Conservation (phyloP, 2,329 filamentous ascomycete genomes). For the Elsinoe perseae region DNA sequence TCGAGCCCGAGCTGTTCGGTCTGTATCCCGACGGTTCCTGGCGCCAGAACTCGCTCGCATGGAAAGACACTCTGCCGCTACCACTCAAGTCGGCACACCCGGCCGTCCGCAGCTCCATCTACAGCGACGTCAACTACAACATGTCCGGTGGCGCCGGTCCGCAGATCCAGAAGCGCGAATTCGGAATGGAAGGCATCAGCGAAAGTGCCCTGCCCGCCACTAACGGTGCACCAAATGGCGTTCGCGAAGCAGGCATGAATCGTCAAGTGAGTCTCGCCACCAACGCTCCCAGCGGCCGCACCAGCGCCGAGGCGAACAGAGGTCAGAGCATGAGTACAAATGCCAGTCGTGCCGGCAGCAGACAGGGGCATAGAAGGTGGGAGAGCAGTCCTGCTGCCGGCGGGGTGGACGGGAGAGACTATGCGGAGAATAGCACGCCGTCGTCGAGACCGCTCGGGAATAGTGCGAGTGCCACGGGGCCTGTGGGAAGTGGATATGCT, state of each 20-base stretch:
- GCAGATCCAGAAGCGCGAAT: background rate
- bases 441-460: background rate
- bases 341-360: background rate
- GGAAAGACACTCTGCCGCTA: constrained; percentile 16
- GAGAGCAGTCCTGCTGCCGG: constrained; percentile 5
- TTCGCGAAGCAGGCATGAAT: background rate
- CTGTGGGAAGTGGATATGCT: background rate
- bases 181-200: background rate
- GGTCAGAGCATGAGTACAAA: background rate
- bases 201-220: background rate
- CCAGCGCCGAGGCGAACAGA: background rate
- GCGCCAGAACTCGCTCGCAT: constrained; percentile 25
- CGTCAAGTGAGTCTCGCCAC: constrained; percentile 4
- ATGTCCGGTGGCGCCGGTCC: constrained; percentile 19
- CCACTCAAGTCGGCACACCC: constrained; percentile 4
- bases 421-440: background rate
- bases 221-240: background rate
- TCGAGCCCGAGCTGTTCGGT: constrained; percentile 35
- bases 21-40: constrained; percentile 30
- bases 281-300: background rate
- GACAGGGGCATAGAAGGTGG: background rate
- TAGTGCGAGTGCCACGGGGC: background rate
- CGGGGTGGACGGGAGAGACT: background rate
- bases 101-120: constrained; percentile 23
- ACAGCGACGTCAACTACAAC: constrained; percentile 23